Percentiles rank a stretch among this genome's conserved stretches.
Conservation (phyloP, 768 basidiomycete species). For the Suillus variegatus region DNA sequence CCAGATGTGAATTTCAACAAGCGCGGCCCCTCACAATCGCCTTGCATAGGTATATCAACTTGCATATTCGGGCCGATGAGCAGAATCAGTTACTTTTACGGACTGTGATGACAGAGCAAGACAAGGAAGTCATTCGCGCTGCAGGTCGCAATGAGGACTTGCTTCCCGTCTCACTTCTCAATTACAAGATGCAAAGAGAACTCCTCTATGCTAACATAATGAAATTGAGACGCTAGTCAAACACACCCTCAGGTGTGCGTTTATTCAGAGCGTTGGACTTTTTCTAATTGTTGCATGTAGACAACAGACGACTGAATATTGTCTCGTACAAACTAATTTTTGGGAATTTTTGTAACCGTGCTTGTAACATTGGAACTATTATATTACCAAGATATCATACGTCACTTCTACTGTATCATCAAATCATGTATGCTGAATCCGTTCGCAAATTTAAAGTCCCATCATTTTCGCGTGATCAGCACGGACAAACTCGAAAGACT, state of each 20-base stretch:
- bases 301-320: not conserved
- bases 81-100: slow-evolving; percentile 16
- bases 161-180: slow-evolving; percentile 11
- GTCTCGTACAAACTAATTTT: not conserved
- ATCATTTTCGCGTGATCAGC: too few relatives aligned
- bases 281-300: not conserved
- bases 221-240: not conserved
- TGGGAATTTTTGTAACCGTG: not conserved
- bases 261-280: not conserved
- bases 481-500: too few relatives aligned
- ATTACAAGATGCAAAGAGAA: slow-evolving; percentile 17
- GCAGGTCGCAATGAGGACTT: not conserved
- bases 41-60: slow-evolving; percentile 14
- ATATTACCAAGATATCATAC: not conserved
- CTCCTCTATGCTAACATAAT: slow-evolving; percentile 9
- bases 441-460: too few relatives aligned
- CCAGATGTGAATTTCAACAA: not conserved
- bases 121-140: slow-evolving; percentile 15
- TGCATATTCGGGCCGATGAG: slow-evolving; percentile 19
- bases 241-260: not conserved
- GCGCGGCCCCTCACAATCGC: not conserved
- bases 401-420: not conserved
- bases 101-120: slow-evolving; percentile 19
- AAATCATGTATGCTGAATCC: too few relatives aligned
- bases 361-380: not conserved